phyloP scores from a whole-genome alignment of 331 rosid genomes.

The Ulmus americana region DNA sequence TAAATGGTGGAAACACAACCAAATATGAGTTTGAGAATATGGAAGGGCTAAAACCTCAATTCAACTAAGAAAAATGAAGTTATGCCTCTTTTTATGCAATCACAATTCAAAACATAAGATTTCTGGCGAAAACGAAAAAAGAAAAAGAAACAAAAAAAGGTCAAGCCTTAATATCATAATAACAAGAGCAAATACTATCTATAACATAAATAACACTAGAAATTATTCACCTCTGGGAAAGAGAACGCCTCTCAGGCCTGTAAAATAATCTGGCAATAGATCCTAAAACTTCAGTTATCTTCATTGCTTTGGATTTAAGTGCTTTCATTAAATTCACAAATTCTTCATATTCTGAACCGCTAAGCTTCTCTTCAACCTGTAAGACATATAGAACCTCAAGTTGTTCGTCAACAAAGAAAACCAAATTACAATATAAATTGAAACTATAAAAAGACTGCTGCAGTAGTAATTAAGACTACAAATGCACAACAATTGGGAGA shows the following conservation, averaged over 20 bases:
- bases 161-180: neutral
- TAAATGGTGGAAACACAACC: neutral
- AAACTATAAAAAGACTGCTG: neutral
- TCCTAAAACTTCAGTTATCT: conserved; percentile 58
- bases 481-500: neutral
- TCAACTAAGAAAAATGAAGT: neutral
- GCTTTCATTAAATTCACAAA: conserved; percentile 82
- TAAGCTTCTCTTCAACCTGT: conserved; percentile 77
- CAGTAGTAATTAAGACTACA: neutral
- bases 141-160: neutral
- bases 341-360: conserved; percentile 58
- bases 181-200: neutral
- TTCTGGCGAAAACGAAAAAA: too few relatives aligned
- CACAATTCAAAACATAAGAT: neutral
- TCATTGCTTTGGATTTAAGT: conserved; percentile 76
- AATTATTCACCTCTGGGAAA: conserved; percentile 52
- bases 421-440: neutral
- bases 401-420: conserved; percentile 13
- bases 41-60: neutral
- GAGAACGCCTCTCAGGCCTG: conserved; percentile 65
- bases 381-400: conserved; percentile 24
- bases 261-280: conserved; percentile 65
- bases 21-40: neutral
- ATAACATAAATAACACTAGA: neutral
- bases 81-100: neutral